phyloP scores from a whole-genome alignment of 1,284 basidiomycete species.

The Ustilago loliicola region DNA sequence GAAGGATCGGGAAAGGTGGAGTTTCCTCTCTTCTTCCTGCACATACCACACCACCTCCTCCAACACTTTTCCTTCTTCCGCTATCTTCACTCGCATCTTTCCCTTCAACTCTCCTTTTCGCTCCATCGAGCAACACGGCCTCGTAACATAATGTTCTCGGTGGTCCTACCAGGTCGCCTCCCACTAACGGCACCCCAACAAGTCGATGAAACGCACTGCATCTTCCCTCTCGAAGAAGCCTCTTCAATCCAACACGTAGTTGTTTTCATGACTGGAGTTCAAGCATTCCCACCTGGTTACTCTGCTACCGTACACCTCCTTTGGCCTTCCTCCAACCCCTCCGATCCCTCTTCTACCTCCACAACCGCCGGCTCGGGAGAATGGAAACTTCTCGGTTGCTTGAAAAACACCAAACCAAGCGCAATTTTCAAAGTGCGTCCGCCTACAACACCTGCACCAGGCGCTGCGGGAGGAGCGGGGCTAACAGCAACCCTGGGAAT shows the following conservation, averaged over 20 bases:
- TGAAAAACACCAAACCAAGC: constrained; percentile 66
- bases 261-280: constrained; percentile 67
- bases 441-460: neutral
- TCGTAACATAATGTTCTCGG: constrained; percentile 64
- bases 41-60: neutral
- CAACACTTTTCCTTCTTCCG: neutral
- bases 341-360: constrained; percentile 1
- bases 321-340: constrained; percentile 42
- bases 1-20: constrained; percentile 7
- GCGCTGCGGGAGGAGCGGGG: neutral
- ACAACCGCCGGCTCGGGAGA: constrained; percentile 44
- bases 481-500: constrained; percentile 61
- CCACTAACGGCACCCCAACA: constrained; percentile 63
- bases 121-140: neutral
- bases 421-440: constrained; percentile 61
- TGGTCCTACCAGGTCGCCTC: constrained; percentile 65
- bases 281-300: constrained; percentile 65
- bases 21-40: constrained; percentile 9
- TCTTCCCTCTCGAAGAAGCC: constrained; percentile 64
- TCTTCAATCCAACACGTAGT: constrained; percentile 61
- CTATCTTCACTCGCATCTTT: neutral
- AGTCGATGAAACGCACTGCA: constrained; percentile 66
- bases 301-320: constrained; percentile 66
- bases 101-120: neutral
- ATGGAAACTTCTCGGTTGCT: constrained; percentile 64